Evolutionary conservation across 257 asterid species (phyloP), one percentile per base, ranked within the genome.

Genomic region (Coffea canephora): DNA sequence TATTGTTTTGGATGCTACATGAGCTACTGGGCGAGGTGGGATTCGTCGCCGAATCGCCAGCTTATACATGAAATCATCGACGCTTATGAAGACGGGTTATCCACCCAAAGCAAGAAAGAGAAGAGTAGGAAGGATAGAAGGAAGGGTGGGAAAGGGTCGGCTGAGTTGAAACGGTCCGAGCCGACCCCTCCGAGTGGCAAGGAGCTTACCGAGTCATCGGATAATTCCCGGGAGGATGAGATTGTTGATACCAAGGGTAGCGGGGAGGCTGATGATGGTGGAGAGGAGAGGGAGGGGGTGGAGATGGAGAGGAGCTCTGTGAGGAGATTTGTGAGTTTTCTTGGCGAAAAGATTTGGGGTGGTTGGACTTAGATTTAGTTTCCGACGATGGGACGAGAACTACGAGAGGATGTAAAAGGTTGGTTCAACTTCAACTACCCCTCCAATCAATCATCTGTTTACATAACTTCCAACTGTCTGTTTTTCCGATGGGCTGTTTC

Each of bases 1-100:
- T 79, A 81, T 78, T 87, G 91, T 43, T 87, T 87, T 8, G 62
- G 82, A 57, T 85, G 91, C 41, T 87, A 85, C 39, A 77, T 80
- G 88, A 87, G 85, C 72, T 87, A 77, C 39, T 87, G 89, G 89
- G 74, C 80, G 62, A 83, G 73, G 70, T 87, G 91, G 91, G 88
- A 87, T 34, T 78, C 91, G 0, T 87, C 91, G 7, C 89, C 91
- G 0, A 87, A 87, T 69, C 85, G 85, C 45, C 89, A 87, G 59
- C 81, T 82, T 14, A 87, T 87, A 8, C 91, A 87, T 41, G 89
- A 87, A 75, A 82, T 85, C 3, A 83, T 85, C 1, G 91, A 87
- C 49, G 88, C 86, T 67, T 87, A 57, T 48, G 89, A 87, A 76
- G 87, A 82, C 41, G 84, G 82, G 66, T 72, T 82, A 49, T 19